Conservation (phyloP, 2,329 filamentous ascomycete species). For the Pseudovirgaria hyperparasitica region DNA sequence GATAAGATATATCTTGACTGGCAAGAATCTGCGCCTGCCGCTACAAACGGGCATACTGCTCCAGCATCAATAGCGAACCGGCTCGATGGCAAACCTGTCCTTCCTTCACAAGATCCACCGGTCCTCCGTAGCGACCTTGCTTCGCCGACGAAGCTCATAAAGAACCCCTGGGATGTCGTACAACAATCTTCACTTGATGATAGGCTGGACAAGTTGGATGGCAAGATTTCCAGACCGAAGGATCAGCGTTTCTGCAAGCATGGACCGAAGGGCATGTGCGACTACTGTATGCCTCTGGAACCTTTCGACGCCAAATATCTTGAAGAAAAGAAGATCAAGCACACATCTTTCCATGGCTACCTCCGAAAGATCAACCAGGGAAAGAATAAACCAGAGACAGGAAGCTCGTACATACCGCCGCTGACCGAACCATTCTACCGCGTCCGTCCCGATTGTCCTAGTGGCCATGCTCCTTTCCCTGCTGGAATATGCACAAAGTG, state of each 20-base stretch:
- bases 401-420: slow-evolving; percentile 90
- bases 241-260: slow-evolving; percentile 88
- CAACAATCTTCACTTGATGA: slow-evolving; percentile 82
- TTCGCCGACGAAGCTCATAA: slow-evolving; percentile 49
- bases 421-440: slow-evolving; percentile 86
- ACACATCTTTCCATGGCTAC: slow-evolving; percentile 90
- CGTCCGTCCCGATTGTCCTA: slow-evolving; percentile 78
- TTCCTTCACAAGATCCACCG: slow-evolving; percentile 54
- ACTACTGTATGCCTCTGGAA: slow-evolving; percentile 95
- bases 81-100: slow-evolving; percentile 65
- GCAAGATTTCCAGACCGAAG: slow-evolving; percentile 67
- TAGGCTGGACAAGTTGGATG: slow-evolving; percentile 70
- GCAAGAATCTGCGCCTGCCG: slow-evolving; percentile 41
- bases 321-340: slow-evolving; percentile 95
- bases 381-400: slow-evolving; percentile 90
- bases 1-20: slow-evolving; percentile 85
- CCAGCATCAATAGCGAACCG: slow-evolving; percentile 39
- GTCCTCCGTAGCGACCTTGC: slow-evolving; percentile 44
- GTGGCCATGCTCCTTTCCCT: slow-evolving; percentile 85
- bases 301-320: slow-evolving; percentile 86
- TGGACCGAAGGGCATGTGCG: slow-evolving; percentile 95
- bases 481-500: slow-evolving; percentile 97
- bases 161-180: slow-evolving; percentile 88
- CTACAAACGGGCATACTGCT: slow-evolving; percentile 36
- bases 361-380: slow-evolving; percentile 89